Percentiles rank a stretch among this genome's conserved stretches.
phyloP scores from a whole-genome alignment of 495 filamentous ascomycete species.

The Xylaria flabelliformis region DNA sequence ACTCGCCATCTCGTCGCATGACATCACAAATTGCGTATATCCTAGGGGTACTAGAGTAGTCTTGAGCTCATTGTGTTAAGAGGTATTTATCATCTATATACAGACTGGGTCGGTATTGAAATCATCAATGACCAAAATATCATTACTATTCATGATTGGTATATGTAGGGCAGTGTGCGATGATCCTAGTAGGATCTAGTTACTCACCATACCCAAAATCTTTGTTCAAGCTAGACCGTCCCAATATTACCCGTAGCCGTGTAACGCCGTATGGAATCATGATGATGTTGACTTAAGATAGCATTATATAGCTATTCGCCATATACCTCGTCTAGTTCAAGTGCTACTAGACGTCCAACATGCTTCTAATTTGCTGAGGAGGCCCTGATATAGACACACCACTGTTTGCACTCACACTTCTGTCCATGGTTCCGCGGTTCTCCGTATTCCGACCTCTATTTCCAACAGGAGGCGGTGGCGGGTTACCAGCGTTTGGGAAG shows the following conservation, averaged over 20 bases:
- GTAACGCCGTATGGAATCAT: constrained; percentile 24
- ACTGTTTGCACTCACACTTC: constrained; percentile 45
- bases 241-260: not conserved
- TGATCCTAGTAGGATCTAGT: not conserved
- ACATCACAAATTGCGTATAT: not conserved
- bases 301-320: not conserved
- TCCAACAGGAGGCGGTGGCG: constrained; percentile 41
- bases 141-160: constrained; percentile 15
- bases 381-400: constrained; percentile 42
- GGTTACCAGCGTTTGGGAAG: constrained; percentile 43
- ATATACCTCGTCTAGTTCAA: not conserved
- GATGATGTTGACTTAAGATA: constrained; percentile 2
- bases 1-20: not conserved
- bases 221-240: not conserved
- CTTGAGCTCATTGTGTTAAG: not conserved
- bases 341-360: constrained; percentile 60
- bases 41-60: not conserved
- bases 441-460: constrained; percentile 36
- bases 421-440: constrained; percentile 28
- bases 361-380: constrained; percentile 61
- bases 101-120: not conserved
- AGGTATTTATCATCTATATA: constrained; percentile 13
- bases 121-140: not conserved
- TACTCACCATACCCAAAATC: constrained; percentile 2
- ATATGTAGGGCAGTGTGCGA: not conserved